Base-by-base conservation (phyloP, 2,329 filamentous ascomycete genomes). In the Cadophora luteo-olivacea region DNA sequence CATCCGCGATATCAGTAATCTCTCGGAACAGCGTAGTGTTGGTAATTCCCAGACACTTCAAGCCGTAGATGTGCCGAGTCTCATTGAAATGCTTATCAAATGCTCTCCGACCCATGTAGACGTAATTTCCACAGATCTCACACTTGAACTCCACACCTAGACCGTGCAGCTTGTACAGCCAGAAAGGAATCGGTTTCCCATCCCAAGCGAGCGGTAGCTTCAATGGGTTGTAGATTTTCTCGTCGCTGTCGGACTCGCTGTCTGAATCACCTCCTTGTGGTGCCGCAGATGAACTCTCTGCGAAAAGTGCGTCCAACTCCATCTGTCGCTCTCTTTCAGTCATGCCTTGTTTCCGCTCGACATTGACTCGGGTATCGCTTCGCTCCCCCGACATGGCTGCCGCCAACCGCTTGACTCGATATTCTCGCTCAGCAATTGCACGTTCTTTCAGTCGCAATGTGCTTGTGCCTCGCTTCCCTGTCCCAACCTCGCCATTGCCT, bases 61-160 rank as follows among this genome's bases (percentile, higher is more conserved):
- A 82, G 0, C 96, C 96, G 78, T 97, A 96, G 61, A 98, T 92
- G 78, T 99, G 96, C 64, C 94, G 85, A 9, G 92, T 90, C 80
- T 99, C 96, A 74, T 94, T 97, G 82, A 99, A 99, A 80, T 99
- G 96, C 84, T 99, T 99, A 79, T 99, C 96, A 75, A 97, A 99
- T 0, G 94, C 94, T 61, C 96, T 89, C 29, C 96, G 87, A 19
- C 96, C 96, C 92, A 97, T 97, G 83, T 98, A 98, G n/a, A 97
- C 94, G 77, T 94, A 97, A 80, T 98, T 98, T 66, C 96, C 96
- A 78, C 96, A 99, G 67, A 99, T 93, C 79, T 99, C 95, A 83
- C 96, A 99, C 0, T 92, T 86, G 74, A 97, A 97, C 75, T 99
- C 96, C 14, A 97, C 94, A 9, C 96, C 96, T 32, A 99, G 84